Evolutionary conservation across 169 alveolate genomes (phyloP), one percentile per base, ranked within the genome.

Genomic region (Toxoplasma gondii): DNA sequence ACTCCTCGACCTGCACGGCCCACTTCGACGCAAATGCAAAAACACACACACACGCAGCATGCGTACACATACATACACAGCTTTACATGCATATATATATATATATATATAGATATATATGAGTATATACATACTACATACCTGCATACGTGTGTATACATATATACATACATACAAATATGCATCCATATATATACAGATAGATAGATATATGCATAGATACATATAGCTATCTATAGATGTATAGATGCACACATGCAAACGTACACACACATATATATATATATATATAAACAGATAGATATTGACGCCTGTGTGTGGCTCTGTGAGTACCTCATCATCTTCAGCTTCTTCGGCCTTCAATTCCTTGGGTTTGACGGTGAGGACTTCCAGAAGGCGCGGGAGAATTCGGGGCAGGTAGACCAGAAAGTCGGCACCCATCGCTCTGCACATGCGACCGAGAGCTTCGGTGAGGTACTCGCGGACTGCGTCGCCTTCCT

Each of bases 401-500:
- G 99, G 99, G 43, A 98, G 98, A 36, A 98, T 93, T 49, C 96
- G 97, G n/a, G 99, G 98, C 39, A 98, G 81, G 95, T 97, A 98
- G 49, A 98, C 98, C 70, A 96, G 95, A 92, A 98, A 98, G 93
- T 98, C 98, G 41, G 93, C 94, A 34, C 97, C 98, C 92, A 98
- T 96, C 12, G 98, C 98, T 38, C 98, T 90, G 94, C 99, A 98
- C 93, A 98, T 95, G 31, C 99, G 94, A 38, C 98, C 98, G 58
- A 98, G 93, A 38, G 99, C 99, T 70, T 97, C 99, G 34, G 95
- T 97, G 38, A 97, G 94, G 88, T 97, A 98, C 84, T 98, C 99
- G 88, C 97, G 96, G 27, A 98, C 98, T 9, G 99, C 97, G 94
- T 98, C 99, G 91, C 98, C 99, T 1, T 97, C 97, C 54, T 97